phyloP scores from a whole-genome alignment of 345 rosid species.

The Bretschneidera sinensis region DNA sequence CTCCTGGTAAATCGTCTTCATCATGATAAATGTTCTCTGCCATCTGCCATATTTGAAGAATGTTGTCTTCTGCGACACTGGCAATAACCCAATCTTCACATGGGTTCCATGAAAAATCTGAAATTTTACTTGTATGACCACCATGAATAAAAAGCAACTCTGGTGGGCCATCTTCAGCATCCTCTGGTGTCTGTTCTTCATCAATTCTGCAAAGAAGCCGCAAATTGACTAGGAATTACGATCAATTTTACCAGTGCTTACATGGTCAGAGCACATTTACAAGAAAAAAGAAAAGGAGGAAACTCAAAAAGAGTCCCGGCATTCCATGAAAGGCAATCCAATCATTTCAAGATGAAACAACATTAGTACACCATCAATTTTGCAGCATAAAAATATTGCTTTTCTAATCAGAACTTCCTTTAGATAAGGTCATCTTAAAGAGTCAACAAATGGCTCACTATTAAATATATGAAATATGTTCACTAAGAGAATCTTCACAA shows the following conservation, averaged over 20 bases:
- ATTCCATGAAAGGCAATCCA: too few species aligned
- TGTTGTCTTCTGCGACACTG: conserved; percentile 98
- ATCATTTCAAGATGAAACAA: too few species aligned
- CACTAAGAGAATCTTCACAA: too few species aligned
- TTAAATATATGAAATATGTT: too few species aligned
- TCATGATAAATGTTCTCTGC: conserved; percentile 98
- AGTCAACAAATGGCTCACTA: too few species aligned
- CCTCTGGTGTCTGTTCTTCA: conserved; percentile 73
- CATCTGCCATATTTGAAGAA: conserved; percentile 99
- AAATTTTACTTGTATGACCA: conserved; percentile 96
- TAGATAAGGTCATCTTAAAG: too few species aligned
- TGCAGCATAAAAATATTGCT: too few species aligned
- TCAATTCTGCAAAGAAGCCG: conserved; percentile 43
- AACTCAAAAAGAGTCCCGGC: too few species aligned
- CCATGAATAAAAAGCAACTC: conserved; percentile 98
- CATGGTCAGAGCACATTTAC: too few species aligned
- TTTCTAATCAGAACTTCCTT: too few species aligned
- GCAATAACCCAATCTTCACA: conserved; percentile 97
- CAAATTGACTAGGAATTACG: not conserved
- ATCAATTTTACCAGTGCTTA: not conserved
- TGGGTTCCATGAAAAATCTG: conserved; percentile 99
- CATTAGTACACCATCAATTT: too few species aligned
- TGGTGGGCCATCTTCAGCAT: conserved; percentile 97
- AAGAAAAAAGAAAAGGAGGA: too few species aligned
- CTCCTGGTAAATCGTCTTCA: conserved; percentile 85